These are phyloP conservation scores for Puccinia novopanici DNA, from an alignment of 1,284 basidiomycete genomes.

Conservation along the genomic window DNA sequence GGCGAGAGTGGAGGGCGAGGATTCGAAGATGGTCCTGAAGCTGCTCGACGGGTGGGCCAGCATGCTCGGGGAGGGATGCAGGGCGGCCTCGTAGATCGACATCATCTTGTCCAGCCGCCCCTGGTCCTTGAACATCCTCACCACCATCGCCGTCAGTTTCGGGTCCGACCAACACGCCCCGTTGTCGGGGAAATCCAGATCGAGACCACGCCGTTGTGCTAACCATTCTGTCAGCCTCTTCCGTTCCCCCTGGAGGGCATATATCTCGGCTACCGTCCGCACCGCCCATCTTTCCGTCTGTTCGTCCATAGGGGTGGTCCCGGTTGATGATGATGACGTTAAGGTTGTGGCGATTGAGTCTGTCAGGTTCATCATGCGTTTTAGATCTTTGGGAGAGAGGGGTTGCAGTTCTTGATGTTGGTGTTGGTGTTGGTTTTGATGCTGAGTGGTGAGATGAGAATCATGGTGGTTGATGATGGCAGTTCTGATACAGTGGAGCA, in stretches of 20 bases:
- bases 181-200: slow-evolving; percentile 39
- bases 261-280: slow-evolving; percentile 33
- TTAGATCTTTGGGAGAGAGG: slow-evolving; percentile 25
- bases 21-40: not conserved
- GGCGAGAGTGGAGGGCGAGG: not conserved
- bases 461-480: slow-evolving; percentile 8
- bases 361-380: slow-evolving; percentile 29
- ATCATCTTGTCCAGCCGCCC: slow-evolving; percentile 24
- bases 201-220: not conserved
- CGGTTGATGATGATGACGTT: not conserved
- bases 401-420: slow-evolving; percentile 7
- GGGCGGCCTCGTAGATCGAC: slow-evolving; percentile 40
- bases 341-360: slow-evolving; percentile 10
- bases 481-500: slow-evolving; percentile 45
- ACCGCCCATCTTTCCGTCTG: slow-evolving; percentile 26
- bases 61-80: slow-evolving; percentile 41
- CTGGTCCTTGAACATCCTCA: slow-evolving; percentile 39
- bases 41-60: not conserved
- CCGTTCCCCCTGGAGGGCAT: not conserved
- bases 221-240: slow-evolving; percentile 27
- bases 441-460: not conserved
- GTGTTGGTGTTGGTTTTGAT: not conserved
- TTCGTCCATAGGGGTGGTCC: slow-evolving; percentile 2
- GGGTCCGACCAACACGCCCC: slow-evolving; percentile 48
- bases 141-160: slow-evolving; percentile 35